Conservation (phyloP, 2,329 filamentous ascomycete species). For the Chaetomiaceae sp. region DNA sequence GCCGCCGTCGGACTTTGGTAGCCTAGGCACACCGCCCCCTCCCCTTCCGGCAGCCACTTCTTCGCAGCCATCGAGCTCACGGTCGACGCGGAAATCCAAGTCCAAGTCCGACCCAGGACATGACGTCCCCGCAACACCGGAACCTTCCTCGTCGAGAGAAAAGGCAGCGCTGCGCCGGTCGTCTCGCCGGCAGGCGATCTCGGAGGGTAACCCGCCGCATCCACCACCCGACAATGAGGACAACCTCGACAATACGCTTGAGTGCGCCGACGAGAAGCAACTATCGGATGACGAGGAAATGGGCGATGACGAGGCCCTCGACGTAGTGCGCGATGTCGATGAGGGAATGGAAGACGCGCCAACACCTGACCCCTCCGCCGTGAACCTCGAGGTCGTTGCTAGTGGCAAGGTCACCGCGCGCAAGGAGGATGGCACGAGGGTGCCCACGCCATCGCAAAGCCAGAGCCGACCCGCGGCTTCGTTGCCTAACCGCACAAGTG, state of each 20-base stretch:
- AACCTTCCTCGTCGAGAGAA: conserved; percentile 49
- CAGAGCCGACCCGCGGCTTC: conserved; percentile 38
- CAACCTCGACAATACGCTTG: conserved; percentile 65
- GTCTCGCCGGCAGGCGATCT: conserved; percentile 53
- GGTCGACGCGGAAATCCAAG: conserved; percentile 44
- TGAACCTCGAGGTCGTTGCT: conserved; percentile 84
- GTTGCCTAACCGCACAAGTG: conserved; percentile 38
- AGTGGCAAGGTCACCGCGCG: conserved; percentile 85
- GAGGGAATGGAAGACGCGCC: conserved; percentile 71
- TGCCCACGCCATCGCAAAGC: conserved; percentile 68
- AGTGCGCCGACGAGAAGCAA: conserved; percentile 90
- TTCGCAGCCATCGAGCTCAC: conserved; percentile 41
- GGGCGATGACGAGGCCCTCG: conserved; percentile 64
- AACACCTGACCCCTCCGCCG: conserved; percentile 77
- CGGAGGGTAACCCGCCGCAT: conserved; percentile 49
- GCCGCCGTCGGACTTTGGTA: conserved; percentile 22
- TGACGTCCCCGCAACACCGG: conserved; percentile 40
- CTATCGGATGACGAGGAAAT: conserved; percentile 68
- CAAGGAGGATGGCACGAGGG: conserved; percentile 84
- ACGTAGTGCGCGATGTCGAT: conserved; percentile 87
- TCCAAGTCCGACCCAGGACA: conserved; percentile 41
- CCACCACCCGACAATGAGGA: conserved; percentile 57
- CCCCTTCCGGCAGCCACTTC: conserved; percentile 37
- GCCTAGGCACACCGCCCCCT: conserved; percentile 33
- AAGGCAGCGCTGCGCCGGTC: conserved; percentile 59